Base-by-base conservation (phyloP, 2,329 filamentous ascomycete species). In the Colletotrichum lentis region DNA sequence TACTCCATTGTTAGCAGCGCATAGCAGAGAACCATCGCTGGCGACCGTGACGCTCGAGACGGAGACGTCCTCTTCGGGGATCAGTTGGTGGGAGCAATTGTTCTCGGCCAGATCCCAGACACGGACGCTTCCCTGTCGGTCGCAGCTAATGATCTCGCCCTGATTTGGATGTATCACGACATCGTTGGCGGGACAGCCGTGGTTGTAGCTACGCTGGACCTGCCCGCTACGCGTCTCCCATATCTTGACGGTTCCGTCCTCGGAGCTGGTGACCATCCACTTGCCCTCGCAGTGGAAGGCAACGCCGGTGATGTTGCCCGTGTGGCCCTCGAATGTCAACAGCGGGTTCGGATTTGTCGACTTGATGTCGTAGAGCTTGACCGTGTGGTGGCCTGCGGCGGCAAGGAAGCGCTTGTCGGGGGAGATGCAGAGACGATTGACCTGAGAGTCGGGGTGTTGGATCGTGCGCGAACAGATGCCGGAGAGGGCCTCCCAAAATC, bases 111-210 rank as follows among this genome's bases (percentile, higher is more conserved):
- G 80, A 76, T 99, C 96, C 96, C 96, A 99, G 71, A 99, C 92
- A 47, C 95, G 86, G 69, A 99, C 93, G 77, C 94, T 97, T 55
- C 96, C 96, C 55, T 91, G 90, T 41, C 95, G 89, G 78, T 99
- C 96, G 77, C 95, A 97, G 78, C 93, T 97, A 76, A 99, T 97
- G 70, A 99, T 91, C 82, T 99, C 96, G 69, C 95, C 96, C 82
- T 99, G 96, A 77, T 99, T 99, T 0, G 96, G 96, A 78, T 99
- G 96, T 64, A 99, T 99, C n/a, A 98, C 96, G 10, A 99, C 96
- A 79, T 99, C 96, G 76, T 97, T 99, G 60, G 95, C 96, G 0
- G 96, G 90, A 41, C 89, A 90, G 61, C 91, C 92, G 77, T 99
- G 96, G 73, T 88, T 90, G 78, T 99, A 99, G 80, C 95, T 97